These are phyloP conservation scores for Debaryomyces udenii DNA, from an alignment of 1,139 yeast species.

Conservation along the genomic window DNA sequence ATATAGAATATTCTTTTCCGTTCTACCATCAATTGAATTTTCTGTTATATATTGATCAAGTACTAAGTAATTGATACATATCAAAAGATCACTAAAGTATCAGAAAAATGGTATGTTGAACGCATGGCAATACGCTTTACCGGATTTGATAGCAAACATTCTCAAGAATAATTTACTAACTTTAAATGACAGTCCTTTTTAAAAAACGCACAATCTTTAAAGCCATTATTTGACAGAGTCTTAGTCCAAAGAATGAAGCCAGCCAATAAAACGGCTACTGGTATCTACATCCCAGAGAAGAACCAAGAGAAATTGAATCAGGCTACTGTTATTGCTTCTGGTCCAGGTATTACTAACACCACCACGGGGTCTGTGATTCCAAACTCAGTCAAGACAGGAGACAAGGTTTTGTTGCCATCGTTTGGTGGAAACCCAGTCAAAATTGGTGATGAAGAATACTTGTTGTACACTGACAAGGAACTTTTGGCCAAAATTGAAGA, in stretches of 20 bases:
- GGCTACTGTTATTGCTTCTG: slow-evolving; percentile 79
- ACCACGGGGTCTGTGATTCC: slow-evolving; percentile 66
- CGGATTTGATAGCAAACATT: not conserved
- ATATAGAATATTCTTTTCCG: slow-evolving; percentile 12
- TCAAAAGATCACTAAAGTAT: slow-evolving; percentile 1
- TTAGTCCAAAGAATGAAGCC: slow-evolving; percentile 94
- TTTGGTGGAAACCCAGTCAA: slow-evolving; percentile 87
- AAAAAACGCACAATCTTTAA: slow-evolving; percentile 84
- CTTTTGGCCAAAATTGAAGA: slow-evolving; percentile 84
- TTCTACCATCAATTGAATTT: slow-evolving; percentile 9
- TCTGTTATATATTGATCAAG: slow-evolving; percentile 3
- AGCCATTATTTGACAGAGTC: slow-evolving; percentile 93
- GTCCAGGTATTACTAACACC: slow-evolving; percentile 76
- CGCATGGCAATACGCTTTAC: not conserved
- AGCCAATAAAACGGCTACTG: slow-evolving; percentile 88
- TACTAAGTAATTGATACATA: slow-evolving; percentile 2
- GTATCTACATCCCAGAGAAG: slow-evolving; percentile 94
- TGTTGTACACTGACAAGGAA: slow-evolving; percentile 86
- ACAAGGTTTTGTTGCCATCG: slow-evolving; percentile 89
- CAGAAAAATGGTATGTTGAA: slow-evolving; percentile 21
- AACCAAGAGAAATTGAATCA: slow-evolving; percentile 90
- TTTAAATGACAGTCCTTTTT: slow-evolving; percentile 50
- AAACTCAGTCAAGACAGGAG: slow-evolving; percentile 82
- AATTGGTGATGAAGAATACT: slow-evolving; percentile 80
- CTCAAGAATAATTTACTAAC: slow-evolving; percentile 19